Conservation (phyloP, 1,284 basidiomycete genomes). For the Macrocystidia cucumis region DNA sequence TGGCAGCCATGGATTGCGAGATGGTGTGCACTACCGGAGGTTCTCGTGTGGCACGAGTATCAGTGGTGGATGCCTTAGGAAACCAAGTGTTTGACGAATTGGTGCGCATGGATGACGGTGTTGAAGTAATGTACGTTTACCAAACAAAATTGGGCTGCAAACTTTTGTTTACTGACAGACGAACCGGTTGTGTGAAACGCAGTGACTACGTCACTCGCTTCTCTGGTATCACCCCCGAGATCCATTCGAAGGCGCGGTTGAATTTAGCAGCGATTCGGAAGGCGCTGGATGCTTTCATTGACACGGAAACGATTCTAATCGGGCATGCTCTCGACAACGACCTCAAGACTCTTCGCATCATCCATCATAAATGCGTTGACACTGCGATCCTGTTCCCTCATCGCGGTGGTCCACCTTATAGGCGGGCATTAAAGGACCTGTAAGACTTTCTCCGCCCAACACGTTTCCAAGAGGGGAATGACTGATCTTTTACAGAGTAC, state of each 20-base stretch:
- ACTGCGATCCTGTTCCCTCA: slow-evolving; percentile 84
- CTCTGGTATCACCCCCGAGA: slow-evolving; percentile 71
- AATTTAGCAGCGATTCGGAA: slow-evolving; percentile 60
- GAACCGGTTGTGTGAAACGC: slow-evolving; percentile 4
- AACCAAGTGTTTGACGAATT: slow-evolving; percentile 74
- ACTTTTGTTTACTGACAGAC: no score
- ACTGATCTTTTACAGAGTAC: slow-evolving; percentile 39
- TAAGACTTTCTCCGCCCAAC: slow-evolving; percentile 30
- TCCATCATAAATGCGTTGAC: slow-evolving; percentile 79
- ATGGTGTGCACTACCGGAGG: slow-evolving; percentile 92
- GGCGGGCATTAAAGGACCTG: slow-evolving; percentile 75
- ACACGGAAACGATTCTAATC: slow-evolving; percentile 73
- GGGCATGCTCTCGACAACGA: slow-evolving; percentile 90
- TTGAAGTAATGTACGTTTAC: slow-evolving; percentile 65
- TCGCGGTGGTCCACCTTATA: slow-evolving; percentile 67
- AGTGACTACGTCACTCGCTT: slow-evolving; percentile 91
- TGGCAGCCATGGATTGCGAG: slow-evolving; percentile 86
- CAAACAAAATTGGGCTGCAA: slow-evolving; percentile 4
- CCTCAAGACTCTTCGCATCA: slow-evolving; percentile 76
- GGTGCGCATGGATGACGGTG: slow-evolving; percentile 71
- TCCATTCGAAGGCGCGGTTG: slow-evolving; percentile 52
- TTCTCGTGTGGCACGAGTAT: slow-evolving; percentile 80
- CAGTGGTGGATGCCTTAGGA: slow-evolving; percentile 74
- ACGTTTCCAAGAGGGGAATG: slow-evolving; percentile 2
- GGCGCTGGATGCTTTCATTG: slow-evolving; percentile 64